A percentile compares a stretch with the other conserved stretches of the same genome.
These are phyloP conservation scores for Isatis tinctoria DNA, from an alignment of 345 rosid species.

Conservation along the genomic window DNA sequence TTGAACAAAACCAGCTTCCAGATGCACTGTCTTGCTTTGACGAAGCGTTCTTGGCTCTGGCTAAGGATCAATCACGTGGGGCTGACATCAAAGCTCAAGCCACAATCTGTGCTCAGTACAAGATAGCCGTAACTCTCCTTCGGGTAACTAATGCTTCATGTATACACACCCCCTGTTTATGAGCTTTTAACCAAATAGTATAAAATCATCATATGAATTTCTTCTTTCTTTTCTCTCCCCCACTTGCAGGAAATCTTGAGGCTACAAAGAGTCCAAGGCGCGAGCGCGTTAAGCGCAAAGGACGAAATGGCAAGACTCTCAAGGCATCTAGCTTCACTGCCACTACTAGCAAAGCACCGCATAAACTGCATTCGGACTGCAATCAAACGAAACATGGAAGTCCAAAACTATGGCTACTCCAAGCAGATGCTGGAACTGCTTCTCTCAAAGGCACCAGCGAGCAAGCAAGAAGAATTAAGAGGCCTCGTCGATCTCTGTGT, in stretches of 20 bases:
- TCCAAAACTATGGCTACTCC: slow-evolving; percentile 84
- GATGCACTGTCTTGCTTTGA: slow-evolving; percentile 96
- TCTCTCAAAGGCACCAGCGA: slow-evolving; percentile 80
- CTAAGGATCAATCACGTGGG: slow-evolving; percentile 96
- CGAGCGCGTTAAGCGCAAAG: slow-evolving; percentile 89
- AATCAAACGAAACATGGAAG: slow-evolving; percentile 95
- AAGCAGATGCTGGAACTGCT: slow-evolving; percentile 98
- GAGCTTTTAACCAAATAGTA: not conserved
- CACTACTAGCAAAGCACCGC: slow-evolving; percentile 88
- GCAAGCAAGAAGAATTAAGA: slow-evolving; percentile 87
- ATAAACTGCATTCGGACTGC: slow-evolving; percentile 95
- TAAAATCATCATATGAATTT: not conserved
- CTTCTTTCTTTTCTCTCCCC: not conserved
- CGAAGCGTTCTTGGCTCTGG: slow-evolving; percentile 94
- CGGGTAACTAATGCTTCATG: slow-evolving; percentile 43
- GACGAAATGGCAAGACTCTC: slow-evolving; percentile 98
- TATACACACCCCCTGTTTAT: not conserved
- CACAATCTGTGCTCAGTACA: slow-evolving; percentile 96
- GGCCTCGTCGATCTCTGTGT: slow-evolving; percentile 87
- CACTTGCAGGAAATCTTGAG: slow-evolving; percentile 74
- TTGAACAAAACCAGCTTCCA: slow-evolving; percentile 95
- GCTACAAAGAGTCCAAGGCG: slow-evolving; percentile 84
- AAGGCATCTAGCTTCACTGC: slow-evolving; percentile 84
- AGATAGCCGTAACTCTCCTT: slow-evolving; percentile 88
- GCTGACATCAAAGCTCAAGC: slow-evolving; percentile 96